Conservation (phyloP, 164 flowering plant genomes). For the Liquidambar formosana region DNA sequence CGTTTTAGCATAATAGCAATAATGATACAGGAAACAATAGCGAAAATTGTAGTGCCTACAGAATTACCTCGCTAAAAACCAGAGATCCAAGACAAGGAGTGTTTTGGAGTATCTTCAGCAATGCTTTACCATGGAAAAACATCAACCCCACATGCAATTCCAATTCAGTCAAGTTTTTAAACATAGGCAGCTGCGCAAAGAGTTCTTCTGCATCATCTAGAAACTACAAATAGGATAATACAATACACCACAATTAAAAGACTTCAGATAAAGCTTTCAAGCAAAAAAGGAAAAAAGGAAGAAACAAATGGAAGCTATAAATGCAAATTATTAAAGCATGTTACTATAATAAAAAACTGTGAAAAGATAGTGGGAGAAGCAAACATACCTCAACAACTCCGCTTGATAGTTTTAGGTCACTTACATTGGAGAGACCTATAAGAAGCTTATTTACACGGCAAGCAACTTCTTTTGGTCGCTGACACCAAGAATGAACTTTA, state of each 20-base stretch:
- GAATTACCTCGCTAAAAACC: not conserved
- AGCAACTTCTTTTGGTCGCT: not conserved
- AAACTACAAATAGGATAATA: not conserved
- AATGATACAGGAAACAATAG: too few species aligned
- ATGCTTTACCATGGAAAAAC: not conserved
- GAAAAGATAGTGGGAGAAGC: not conserved
- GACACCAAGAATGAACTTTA: not conserved
- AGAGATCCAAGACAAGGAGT: not conserved
- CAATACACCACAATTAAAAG: not conserved
- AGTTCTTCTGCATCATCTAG: not conserved
- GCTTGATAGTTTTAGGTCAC: not conserved
- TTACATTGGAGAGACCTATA: too few species aligned
- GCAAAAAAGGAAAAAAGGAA: too few species aligned
- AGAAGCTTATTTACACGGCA: not conserved
- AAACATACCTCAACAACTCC: not conserved
- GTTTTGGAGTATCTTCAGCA: not conserved
- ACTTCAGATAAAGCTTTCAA: not conserved
- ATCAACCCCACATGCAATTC: not conserved
- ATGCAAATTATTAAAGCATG: not conserved
- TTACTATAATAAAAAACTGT: too few species aligned
- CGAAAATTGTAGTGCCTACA: too few species aligned
- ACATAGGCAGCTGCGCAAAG: not conserved
- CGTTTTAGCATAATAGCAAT: not conserved
- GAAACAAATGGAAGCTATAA: not conserved
- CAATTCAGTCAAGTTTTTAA: not conserved